Evolutionary conservation across 2,329 filamentous ascomycete species (phyloP), one percentile per base, ranked within the genome.

Genomic region (Pestalotiopsis sp.): DNA sequence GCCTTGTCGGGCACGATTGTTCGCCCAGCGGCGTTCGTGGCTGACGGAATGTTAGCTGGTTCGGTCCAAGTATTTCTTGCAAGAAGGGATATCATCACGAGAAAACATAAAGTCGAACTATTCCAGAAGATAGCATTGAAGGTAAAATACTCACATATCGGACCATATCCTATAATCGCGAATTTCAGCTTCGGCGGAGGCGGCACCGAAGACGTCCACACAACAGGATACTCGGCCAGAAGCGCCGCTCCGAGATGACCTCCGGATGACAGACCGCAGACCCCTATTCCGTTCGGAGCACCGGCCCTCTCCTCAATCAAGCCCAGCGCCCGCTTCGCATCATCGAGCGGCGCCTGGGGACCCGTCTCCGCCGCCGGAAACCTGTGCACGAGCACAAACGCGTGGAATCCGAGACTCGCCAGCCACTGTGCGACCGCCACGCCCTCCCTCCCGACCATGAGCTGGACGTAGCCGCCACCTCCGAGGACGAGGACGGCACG

Each of bases 401-500:
- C 73, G 23, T 68, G 64, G 66, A 73, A 74, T 14, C 73, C 73
- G 41, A 74, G 71, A 2, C 64, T 64, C 1, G 71, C 68, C 3
- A 74, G 69, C 73, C 73, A 74, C 58, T 69, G 72, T 1, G 72
- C 72, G 1, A 74, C 68, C 25, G 67, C 66, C 58, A 74, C 67
- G 45, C 73, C 72, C 57, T 74, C 72, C 5, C 71, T 68, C 41
- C 73, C 73, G n/a, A 71, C 67, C 73, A 74, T 74, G 25, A 74
- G 70, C 61, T 73, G 61, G n/a, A 69, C 67, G 60, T 74, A 74
- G 23, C 73, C 73, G 36, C 73, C 73, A 14, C 73, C 73, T 20
- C 72, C 71, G 60, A 73, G 72, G 63, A 74, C 52, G 41, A 74
- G 71, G 2, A 74, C 61, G 3, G 72, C 71, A 11, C 72, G 72